phyloP scores from a whole-genome alignment of 371 early-diverging fungal genomes.

The Rhizopus arrhizus region DNA sequence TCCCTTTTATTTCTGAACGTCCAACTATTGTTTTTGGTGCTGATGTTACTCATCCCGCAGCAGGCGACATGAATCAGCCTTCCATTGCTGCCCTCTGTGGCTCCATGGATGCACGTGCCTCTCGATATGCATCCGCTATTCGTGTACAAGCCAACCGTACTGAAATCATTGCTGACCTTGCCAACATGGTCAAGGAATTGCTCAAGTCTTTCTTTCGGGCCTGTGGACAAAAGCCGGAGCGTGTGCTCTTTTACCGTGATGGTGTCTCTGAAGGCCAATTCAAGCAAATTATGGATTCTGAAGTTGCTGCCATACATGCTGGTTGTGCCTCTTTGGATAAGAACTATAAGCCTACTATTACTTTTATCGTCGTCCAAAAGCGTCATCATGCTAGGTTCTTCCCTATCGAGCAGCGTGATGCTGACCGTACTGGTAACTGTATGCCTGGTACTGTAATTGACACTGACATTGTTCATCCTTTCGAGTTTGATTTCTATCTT shows the following conservation, averaged over 20 bases:
- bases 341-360: conserved; percentile 78
- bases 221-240: conserved; percentile 72
- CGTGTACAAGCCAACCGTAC: conserved; percentile 77
- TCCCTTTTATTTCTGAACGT: conserved; percentile 54
- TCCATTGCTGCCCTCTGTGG: conserved; percentile 71
- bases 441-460: conserved; percentile 92
- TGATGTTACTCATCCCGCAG: conserved; percentile 87
- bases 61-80: conserved; percentile 68
- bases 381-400: conserved; percentile 94
- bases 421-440: conserved; percentile 37
- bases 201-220: conserved; percentile 74
- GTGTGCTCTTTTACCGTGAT: conserved; percentile 92
- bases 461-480: conserved; percentile 77
- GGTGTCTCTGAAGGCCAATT: conserved; percentile 91
- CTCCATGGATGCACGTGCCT: conserved; percentile 81
- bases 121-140: conserved; percentile 77
- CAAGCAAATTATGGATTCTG: conserved; percentile 67
- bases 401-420: conserved; percentile 61
- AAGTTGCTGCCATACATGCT: conserved; percentile 74
- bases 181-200: conserved; percentile 77
- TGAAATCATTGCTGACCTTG: conserved; percentile 85
- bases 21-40: conserved; percentile 92
- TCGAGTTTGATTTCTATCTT: conserved; percentile 88
- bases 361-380: conserved; percentile 92
- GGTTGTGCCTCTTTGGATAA: conserved; percentile 73